Evolutionary conservation across 2,329 filamentous ascomycete species (phyloP).

Genomic region (Tetracladium maxilliforme): DNA sequence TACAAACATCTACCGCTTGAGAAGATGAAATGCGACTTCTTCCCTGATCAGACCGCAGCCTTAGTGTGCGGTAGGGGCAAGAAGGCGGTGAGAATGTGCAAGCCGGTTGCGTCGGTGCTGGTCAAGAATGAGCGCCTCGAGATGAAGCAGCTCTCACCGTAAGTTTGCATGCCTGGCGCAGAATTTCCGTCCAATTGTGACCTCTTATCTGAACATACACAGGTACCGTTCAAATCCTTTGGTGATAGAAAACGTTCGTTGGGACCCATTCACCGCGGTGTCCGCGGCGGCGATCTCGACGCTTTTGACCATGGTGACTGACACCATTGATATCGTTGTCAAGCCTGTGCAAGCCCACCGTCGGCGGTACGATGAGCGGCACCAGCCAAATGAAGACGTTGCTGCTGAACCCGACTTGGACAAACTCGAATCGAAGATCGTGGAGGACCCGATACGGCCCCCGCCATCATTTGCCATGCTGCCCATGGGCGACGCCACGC

Average conservation of each 20-base stretch:
- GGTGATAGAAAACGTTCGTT: conserved; percentile 11
- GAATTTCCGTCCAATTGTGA: conserved; percentile 24
- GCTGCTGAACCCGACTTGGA: background rate
- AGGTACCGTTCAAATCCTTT: conserved; percentile 23
- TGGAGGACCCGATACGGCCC: conserved; percentile 1
- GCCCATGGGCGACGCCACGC: no score
- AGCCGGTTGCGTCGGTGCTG: conserved; percentile 5
- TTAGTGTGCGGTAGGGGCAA: conserved; percentile 9
- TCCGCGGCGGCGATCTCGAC: conserved; percentile 4
- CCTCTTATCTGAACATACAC: conserved; percentile 37
- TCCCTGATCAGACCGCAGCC: conserved; percentile 30
- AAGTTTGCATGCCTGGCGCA: no score
- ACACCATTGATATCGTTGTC: conserved; percentile 4
- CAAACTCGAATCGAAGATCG: conserved; percentile 1
- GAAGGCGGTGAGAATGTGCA: conserved; percentile 13
- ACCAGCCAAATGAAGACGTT: background rate
- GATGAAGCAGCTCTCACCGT: conserved; percentile 5
- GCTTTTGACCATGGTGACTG: conserved; percentile 4
- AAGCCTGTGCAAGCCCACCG: conserved; percentile 1
- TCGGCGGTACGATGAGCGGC: background rate
- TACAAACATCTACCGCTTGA: conserved; percentile 51
- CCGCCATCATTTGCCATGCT: conserved; percentile 1
- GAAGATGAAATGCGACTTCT: conserved; percentile 50
- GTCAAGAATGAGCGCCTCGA: conserved; percentile 5
- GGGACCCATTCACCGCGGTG: conserved; percentile 8